Base-by-base conservation (phyloP, 331 rosid species). In the Arachis monticola region DNA sequence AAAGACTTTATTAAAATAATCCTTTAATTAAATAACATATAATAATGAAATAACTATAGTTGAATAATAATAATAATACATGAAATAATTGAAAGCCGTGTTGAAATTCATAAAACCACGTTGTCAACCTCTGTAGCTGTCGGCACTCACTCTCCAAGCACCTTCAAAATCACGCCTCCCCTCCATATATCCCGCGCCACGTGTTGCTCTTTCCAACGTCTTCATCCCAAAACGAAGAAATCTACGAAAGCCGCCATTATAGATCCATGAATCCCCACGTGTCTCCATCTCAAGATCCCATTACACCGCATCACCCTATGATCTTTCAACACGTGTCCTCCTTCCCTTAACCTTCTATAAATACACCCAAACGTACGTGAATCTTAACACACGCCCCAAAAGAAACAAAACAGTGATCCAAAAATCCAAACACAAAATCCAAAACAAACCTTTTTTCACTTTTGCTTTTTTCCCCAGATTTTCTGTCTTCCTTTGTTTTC, bases 131-230 rank as follows among this genome's bases (percentile, higher is more conserved):
- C 11, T 12, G 9, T 47, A 8, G 0, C 1, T 81, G 97, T 87
- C 92, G 88, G 85, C 87, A 40, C 61, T 62, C 65, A 10, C 82
- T 1, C 17, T 67, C 70, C 73, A 67, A 56, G 83, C 84, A 78
- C 74, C 81, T 73, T 83, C 86, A 55, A 69, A 67, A 10, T 5
- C 89, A 79, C 88, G 75, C 32, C 70, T 42, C 45, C 67, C 11
- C 40, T 45, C 86, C 91, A 13, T 22, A 42, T 42, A 4, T 41
- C 2, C 4, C 38, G 84, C 72, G 50, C 75, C 76, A 89, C 88
- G 88, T 64, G 94, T 91, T 86, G 2, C 32, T 38, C 27, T 27
- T 27, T 1, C 0, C 32, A 7, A 47, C 52, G 5, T 30, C 12
- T 5, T 5, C 0, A 22, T 42, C 6, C 1, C 60, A 55, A 52